These are phyloP conservation scores for Lodderomyces metapsilosis DNA, from an alignment of 1,139 yeast genomes.

Conservation along the genomic window DNA sequence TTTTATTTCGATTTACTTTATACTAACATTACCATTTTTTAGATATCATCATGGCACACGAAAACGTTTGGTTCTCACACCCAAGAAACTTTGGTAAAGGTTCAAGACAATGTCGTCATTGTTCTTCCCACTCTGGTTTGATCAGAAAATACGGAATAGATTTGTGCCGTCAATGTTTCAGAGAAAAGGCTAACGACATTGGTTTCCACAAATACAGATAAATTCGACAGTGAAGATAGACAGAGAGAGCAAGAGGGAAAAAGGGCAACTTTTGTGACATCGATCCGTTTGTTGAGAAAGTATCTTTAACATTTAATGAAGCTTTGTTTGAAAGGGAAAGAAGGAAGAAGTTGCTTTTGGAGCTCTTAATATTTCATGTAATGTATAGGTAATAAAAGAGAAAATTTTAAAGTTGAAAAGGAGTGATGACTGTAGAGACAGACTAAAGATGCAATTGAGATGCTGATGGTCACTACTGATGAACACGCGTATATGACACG, in stretches of 20 bases:
- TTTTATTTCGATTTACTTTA: background rate
- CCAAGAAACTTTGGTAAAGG: constrained; percentile 99
- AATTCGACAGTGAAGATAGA: too few relatives aligned
- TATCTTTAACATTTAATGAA: too few relatives aligned
- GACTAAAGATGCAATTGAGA: background rate
- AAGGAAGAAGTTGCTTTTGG: background rate
- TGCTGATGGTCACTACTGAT: too few relatives aligned
- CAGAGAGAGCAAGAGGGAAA: too few relatives aligned
- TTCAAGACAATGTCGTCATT: constrained; percentile 99
- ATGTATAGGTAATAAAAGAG: constrained; percentile 2
- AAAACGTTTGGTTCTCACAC: constrained; percentile 99
- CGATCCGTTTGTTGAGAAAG: too few relatives aligned
- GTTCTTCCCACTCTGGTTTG: constrained; percentile 98
- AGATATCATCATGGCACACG: constrained; percentile 87
- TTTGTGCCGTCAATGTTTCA: constrained; percentile 99
- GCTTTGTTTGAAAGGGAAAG: background rate
- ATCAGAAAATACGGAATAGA: constrained; percentile 99
- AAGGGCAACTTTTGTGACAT: too few relatives aligned
- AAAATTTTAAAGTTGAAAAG: background rate
- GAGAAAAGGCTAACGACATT: constrained; percentile 98
- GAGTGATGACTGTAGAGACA: background rate
- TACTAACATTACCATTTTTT: constrained; percentile 24
- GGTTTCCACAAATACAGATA: constrained; percentile 99
- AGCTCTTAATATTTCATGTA: constrained; percentile 1
- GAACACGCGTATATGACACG: too few relatives aligned